Evolutionary conservation across 768 basidiomycete genomes (phyloP).

Genomic region (Boletus rubropictus): DNA sequence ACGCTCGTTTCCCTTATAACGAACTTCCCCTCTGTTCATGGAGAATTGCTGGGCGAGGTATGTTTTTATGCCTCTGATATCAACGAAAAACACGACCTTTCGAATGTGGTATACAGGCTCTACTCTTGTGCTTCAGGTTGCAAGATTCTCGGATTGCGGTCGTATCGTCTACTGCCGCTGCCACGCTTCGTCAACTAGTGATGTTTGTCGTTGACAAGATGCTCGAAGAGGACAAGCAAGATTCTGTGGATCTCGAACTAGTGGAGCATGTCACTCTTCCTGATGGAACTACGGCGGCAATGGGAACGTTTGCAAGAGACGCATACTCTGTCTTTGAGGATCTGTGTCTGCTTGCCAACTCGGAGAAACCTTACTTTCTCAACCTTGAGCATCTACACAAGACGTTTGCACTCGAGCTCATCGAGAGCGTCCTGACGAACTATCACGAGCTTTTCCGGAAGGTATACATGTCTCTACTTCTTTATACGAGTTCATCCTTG

Average conservation of each 20-base stretch:
- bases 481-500: neutral
- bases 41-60: slow-evolving; percentile 75
- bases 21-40: slow-evolving; percentile 79
- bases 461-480: slow-evolving; percentile 36
- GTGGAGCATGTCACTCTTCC: slow-evolving; percentile 52
- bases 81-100: neutral
- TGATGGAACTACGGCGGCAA: slow-evolving; percentile 53
- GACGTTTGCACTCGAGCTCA: slow-evolving; percentile 94
- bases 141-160: slow-evolving; percentile 95
- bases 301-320: slow-evolving; percentile 77
- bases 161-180: slow-evolving; percentile 94
- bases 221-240: slow-evolving; percentile 62
- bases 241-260: slow-evolving; percentile 14
- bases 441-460: slow-evolving; percentile 82
- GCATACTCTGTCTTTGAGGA: slow-evolving; percentile 89
- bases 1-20: slow-evolving; percentile 88
- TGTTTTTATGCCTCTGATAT: slow-evolving; percentile 22
- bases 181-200: slow-evolving; percentile 89
- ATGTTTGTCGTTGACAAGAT: slow-evolving; percentile 99
- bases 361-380: slow-evolving; percentile 75
- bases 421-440: slow-evolving; percentile 93
- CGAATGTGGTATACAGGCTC: slow-evolving; percentile 48
- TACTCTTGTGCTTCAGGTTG: slow-evolving; percentile 90
- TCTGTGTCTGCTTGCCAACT: slow-evolving; percentile 80
- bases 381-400: slow-evolving; percentile 79